These are phyloP conservation scores for Boletus coccyginus DNA, from an alignment of 768 basidiomycete species.

Conservation along the genomic window DNA sequence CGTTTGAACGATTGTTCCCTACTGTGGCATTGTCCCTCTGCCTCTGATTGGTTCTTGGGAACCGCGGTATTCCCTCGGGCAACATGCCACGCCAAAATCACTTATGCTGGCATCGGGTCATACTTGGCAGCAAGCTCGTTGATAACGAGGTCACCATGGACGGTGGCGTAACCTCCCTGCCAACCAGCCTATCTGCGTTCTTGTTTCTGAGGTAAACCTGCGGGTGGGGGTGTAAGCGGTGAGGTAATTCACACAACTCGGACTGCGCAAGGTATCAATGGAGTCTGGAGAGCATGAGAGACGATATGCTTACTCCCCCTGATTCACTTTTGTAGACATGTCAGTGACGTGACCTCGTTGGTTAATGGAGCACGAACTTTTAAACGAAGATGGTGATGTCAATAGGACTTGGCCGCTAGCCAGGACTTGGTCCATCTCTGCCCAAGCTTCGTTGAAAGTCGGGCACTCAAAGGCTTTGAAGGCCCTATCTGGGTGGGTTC, in stretches of 20 bases:
- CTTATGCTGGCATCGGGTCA: slow-evolving; percentile 26
- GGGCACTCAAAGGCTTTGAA: not conserved
- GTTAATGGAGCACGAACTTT: slow-evolving; percentile 4
- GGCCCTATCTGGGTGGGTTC: not conserved
- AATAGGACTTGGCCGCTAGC: slow-evolving; percentile 27
- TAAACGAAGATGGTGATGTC: slow-evolving; percentile 42
- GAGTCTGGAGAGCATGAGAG: slow-evolving; percentile 24
- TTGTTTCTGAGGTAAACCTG: slow-evolving; percentile 4
- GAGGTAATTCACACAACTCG: slow-evolving; percentile 38
- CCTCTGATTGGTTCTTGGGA: slow-evolving; percentile 48
- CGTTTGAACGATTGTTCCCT: slow-evolving; percentile 1
- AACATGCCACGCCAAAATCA: slow-evolving; percentile 31
- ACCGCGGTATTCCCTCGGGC: slow-evolving; percentile 18
- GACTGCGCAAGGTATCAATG: slow-evolving; percentile 72
- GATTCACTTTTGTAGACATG: slow-evolving; percentile 36
- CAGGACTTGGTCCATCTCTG: slow-evolving; percentile 10
- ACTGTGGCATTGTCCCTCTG: slow-evolving; percentile 53
- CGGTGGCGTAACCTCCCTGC: slow-evolving; percentile 18
- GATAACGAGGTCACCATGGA: slow-evolving; percentile 29
- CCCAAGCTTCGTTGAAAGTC: slow-evolving; percentile 6
- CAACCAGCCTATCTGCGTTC: slow-evolving; percentile 1
- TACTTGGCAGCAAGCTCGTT: slow-evolving; percentile 30
- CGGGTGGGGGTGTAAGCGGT: slow-evolving; percentile 66
- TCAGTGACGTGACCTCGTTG: not conserved
- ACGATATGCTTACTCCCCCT: slow-evolving; percentile 44